A percentile compares a stretch with the other conserved stretches of the same genome.
These are phyloP conservation scores for Cornus kousa DNA, from an alignment of 148 eudicot species.

Conservation along the genomic window DNA sequence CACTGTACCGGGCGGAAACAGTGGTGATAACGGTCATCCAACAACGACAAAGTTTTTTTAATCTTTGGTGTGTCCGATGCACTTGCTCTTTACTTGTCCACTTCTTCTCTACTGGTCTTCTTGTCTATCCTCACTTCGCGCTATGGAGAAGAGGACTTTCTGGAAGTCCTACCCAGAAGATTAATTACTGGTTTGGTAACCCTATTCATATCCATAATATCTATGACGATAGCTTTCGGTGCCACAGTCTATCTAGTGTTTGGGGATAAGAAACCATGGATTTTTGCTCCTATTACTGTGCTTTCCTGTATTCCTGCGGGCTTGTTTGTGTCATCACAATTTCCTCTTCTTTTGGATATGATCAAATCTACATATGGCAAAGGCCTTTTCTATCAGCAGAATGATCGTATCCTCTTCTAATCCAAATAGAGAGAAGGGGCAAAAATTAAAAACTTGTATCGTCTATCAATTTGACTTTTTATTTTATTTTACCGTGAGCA, in stretches of 20 bases:
- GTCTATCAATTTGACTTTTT: no score
- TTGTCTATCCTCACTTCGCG: background rate
- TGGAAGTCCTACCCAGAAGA: background rate
- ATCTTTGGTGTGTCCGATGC: background rate
- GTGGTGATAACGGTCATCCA: background rate
- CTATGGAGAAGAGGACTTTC: background rate
- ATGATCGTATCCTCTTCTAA: no score
- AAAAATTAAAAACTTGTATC: no score
- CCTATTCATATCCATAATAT: background rate
- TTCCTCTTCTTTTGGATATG: background rate
- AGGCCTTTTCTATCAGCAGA: background rate
- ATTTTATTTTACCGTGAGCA: no score
- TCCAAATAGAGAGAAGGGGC: no score
- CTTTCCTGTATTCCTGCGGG: background rate
- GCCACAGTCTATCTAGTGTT: background rate
- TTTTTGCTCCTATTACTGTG: background rate
- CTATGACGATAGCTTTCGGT: background rate
- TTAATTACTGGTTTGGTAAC: background rate
- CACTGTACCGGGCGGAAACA: background rate
- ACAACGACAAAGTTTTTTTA: background rate
- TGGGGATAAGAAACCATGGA: background rate
- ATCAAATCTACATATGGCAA: background rate
- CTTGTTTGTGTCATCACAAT: background rate
- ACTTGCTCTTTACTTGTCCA: background rate
- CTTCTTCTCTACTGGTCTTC: background rate